Base-by-base conservation (phyloP, 495 filamentous ascomycete species). In the Lepraria neglecta region DNA sequence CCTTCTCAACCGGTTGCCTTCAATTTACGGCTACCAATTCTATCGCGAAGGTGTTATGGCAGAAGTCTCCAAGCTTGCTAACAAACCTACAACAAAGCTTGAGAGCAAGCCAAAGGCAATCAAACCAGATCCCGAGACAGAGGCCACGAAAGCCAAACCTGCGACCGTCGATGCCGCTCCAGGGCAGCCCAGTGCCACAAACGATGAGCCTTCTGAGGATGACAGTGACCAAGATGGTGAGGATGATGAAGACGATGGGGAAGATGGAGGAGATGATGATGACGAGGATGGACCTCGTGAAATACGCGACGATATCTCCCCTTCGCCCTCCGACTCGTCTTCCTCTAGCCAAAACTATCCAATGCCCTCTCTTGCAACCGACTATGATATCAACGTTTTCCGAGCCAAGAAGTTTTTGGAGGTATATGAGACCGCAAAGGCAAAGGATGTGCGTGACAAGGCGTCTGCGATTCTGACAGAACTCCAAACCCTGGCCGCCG, bases 11-110 rank as follows among this genome's bases (percentile, higher is more conserved):
- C 86, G 95, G 17, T 73, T 97, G 12, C 88, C 89, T 52, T 75
- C 84, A 31, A 88, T 97, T 40, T 99, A 99, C 70, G 88, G 89
- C 44, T 90, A 96, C 68, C 95, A 97, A 65, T 95, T 99, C 67
- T 94, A 99, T 69, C 88, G 95, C 6, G 95, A 99, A 74, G 95
- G 95, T 44, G 94, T 99, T 21, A 92, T 99, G 66, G 80, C 88
- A 0, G 95, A 97, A 71, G 92, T 97, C 55, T 72, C 80, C 45
- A 95, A 94, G 70, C 75, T 97, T 30, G 82, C 90, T 0, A 75
- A 80, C 60, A 74, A 75, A 6, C 71, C 75, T 14, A 70, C 80
- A 12, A 80, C 80, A n/a, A 67, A 65, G 7, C 65, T 70, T 24
- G 62, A 68, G 44, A 44, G 56, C 14, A 74, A 74, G 45, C 60